Evolutionary conservation across 352 stramenopile species (phyloP), one percentile per base, ranked within the genome.

Genomic region (Elongisporangium prolatum): DNA sequence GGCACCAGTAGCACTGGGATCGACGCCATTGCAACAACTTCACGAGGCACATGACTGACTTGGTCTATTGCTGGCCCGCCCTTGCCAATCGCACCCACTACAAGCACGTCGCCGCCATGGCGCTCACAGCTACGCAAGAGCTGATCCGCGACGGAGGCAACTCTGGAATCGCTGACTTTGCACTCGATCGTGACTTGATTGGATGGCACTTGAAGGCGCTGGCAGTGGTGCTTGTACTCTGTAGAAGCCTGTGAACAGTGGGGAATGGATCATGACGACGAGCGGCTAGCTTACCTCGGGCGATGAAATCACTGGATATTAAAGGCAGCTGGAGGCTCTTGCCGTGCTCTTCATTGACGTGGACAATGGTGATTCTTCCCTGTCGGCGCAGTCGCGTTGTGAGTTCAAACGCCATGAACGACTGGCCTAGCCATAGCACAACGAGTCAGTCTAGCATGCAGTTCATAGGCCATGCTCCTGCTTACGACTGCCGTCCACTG

Each of bases 401-500:
- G 21, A 81, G 53, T 28, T 85, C 72, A 25, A 90, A 90, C 11
- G 77, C 76, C 22, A 86, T 63, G 47, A 76, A 87, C 6, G 77
- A 79, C 64, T 90, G 80, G 13, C 80, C 77, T 90, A 48, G 14
- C 28, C 4, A 6, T 13, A 40, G 28, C 28, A 40, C 5, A 40
- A 40, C 9, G 28, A 40, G 4, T 40, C 18, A 51, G 1, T 17
- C 22, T 1, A n/a, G 21, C 16, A 5, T 1, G 38, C 48, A 28
- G 16, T 16, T 21, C 34, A 44, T n/a, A 51, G 28, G 13, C 13
- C 18, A 17, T 51, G 21, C 13, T 21, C 20, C 13, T 16, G 65
- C 80, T 22, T 78, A 90, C 80, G 77, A 24, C 77, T 88, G n/a
- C 80, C 77, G 22, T 90, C 80, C 16, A 90, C 76, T 28, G 68